These are phyloP conservation scores for Sporothrix curviconia DNA, from an alignment of 2,329 filamentous ascomycete genomes.

Conservation along the genomic window DNA sequence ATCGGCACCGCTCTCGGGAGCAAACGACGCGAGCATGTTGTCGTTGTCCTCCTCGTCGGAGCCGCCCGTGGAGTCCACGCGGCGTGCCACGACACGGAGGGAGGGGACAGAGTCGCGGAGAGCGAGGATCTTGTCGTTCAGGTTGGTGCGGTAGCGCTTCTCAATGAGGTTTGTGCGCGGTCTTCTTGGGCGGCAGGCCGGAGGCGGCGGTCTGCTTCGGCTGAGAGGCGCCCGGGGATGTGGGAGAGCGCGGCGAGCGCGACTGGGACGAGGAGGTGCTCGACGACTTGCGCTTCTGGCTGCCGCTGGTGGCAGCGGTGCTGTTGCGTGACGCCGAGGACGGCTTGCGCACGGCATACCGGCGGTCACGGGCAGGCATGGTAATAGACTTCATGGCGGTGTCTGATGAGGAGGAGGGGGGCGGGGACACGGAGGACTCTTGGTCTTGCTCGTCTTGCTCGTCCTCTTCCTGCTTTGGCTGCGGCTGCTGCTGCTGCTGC, in stretches of 20 bases:
- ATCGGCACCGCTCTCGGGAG: slow-evolving; percentile 36
- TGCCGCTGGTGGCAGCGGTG: slow-evolving; percentile 18
- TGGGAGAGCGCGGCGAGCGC: slow-evolving; percentile 19
- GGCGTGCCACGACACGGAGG: slow-evolving; percentile 40
- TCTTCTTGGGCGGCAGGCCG: slow-evolving; percentile 54
- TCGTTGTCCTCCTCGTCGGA: slow-evolving; percentile 34
- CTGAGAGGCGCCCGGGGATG: slow-evolving; percentile 18
- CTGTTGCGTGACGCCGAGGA: neutral
- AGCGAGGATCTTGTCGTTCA: slow-evolving; percentile 77
- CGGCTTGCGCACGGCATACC: slow-evolving; percentile 23
- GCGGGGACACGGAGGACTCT: neutral
- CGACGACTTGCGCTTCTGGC: slow-evolving; percentile 29
- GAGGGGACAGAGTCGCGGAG: slow-evolving; percentile 62
- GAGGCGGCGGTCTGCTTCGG: slow-evolving; percentile 9
- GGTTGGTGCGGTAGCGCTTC: slow-evolving; percentile 74
- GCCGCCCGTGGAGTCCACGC: slow-evolving; percentile 31
- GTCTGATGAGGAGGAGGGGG: neutral
- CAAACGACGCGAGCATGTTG: slow-evolving; percentile 25
- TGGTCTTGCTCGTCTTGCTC: neutral
- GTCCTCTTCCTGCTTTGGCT: neutral
- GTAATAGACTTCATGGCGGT: neutral
- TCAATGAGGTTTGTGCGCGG: slow-evolving; percentile 81
- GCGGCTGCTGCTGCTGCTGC: neutral
- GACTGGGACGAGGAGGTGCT: slow-evolving; percentile 18
- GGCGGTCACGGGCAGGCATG: slow-evolving; percentile 17